These are phyloP conservation scores for Theobroma grandiflorum DNA, from an alignment of 441 rosid species.

Conservation along the genomic window DNA sequence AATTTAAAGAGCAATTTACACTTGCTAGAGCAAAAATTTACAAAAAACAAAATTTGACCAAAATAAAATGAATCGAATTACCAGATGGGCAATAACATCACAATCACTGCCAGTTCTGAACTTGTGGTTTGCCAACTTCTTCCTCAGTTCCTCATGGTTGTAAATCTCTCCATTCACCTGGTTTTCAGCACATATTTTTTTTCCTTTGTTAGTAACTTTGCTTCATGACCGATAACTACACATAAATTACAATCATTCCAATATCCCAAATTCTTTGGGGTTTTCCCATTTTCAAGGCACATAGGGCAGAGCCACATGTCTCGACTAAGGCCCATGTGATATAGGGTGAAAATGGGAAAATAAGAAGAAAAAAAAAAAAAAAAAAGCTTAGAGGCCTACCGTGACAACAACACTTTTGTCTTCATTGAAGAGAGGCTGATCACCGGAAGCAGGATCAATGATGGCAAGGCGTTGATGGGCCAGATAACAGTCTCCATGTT, in stretches of 20 bases:
- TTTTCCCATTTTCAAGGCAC: too few relatives aligned
- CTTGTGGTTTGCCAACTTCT: constrained; percentile 65
- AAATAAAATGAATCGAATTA: constrained; percentile 20
- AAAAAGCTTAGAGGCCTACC: constrained; percentile 36
- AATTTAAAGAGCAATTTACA: neutral
- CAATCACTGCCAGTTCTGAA: constrained; percentile 90
- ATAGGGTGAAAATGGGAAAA: neutral
- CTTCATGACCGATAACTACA: neutral
- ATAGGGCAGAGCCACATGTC: neutral
- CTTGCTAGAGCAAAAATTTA: neutral
- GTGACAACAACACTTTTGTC: constrained; percentile 76
- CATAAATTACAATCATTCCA: neutral
- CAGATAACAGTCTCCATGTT: constrained; percentile 69
- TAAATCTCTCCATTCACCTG: constrained; percentile 95
- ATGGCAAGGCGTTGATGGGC: constrained; percentile 89
- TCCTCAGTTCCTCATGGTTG: constrained; percentile 82
- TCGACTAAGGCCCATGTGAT: neutral
- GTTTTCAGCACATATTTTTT: neutral
- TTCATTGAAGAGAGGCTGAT: constrained; percentile 89
- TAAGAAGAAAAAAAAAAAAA: neutral
- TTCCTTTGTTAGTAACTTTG: neutral
- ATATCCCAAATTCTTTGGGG: neutral
- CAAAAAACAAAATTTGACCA: neutral
- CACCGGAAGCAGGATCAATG: constrained; percentile 92
- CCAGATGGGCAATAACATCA: constrained; percentile 90